Evolutionary conservation across 2,329 filamentous ascomycete species (phyloP), one percentile per base, ranked within the genome.

Genomic region (Ophiostoma sp.): DNA sequence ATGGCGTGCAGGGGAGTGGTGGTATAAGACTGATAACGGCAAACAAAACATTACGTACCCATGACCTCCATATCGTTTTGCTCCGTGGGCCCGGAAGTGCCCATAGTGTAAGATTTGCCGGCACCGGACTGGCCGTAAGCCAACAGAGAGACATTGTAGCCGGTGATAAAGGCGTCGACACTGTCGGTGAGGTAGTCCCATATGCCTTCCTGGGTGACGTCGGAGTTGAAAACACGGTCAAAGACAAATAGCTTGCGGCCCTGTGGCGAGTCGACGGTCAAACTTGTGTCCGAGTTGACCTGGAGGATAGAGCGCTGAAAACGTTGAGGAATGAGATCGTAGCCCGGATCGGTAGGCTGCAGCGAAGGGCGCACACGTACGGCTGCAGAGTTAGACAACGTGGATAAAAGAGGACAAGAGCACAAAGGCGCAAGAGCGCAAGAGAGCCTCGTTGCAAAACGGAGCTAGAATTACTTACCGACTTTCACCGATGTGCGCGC

Each of bases 101-200:
- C 95, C 95, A 99, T 99, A 0, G 95, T 99, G 78, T 96, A 98
- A 2, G 94, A 98, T 81, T 99, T 99, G 75, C 95, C 95, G 13
- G 95, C 93, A 70, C 95, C 95, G 36, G 95, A 99, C 82, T 99
- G 95, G 74, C 95, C 95, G 77, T 99, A 99, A 67, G 95, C 95
- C 76, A 99, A 83, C 67, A 99, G 88, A 3, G 95, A 99, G 71
- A 99, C 95, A 87, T 99, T 99, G 86, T 98, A 99, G 69, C 95
- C 95, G 77, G 97, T 93, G 1, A 95, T 83, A 76, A 99, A 99
- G 2, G 94, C 92, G 75, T 85, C 88, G 75, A 98, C 91, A 75
- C 93, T 96, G 75, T 99, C 95, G 73, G 88, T 88, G 67, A 99
- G 83, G 76, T 99, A 99, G 66, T 97, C 91, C 92, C 94, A 99